Base-by-base conservation (phyloP, 345 rosid species). In the Euphorbia peplus region DNA sequence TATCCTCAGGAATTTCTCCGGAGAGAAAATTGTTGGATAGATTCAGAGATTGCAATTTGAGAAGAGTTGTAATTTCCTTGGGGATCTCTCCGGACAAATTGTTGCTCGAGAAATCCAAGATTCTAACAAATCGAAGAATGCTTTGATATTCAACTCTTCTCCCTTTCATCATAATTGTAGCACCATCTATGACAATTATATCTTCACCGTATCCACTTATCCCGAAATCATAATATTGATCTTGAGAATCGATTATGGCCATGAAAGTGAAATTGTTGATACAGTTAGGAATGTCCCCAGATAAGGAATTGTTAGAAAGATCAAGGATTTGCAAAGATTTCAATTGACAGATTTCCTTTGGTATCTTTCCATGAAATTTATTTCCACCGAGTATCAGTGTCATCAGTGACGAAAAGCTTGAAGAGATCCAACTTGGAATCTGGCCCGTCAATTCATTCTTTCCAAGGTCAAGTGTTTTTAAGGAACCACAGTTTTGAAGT, bases 361-460 rank as follows among this genome's bases (percentile, higher is more conserved):
- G 76, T 12, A 73, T 35, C 4, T 5, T 16, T 1, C 67, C 63
- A 19, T 26, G 21, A 24, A 66, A 73, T 22, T 67, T 66, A 52
- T 66, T 73, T 37, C 53, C 29, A 0, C 64, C 46, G 6, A 72
- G 44, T 39, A 13, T 64, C 19, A 72, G 70, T 46, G 65, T n/a
- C 58, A 64, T n/a, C n/a, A n/a, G 0, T 0, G 12, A 5, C 15
- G 65, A 47, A 32, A 57, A 16, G 0, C 39, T 54, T 10, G 30
- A 14, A 3, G 50, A 68, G 0, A 71, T 41, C 68, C 70, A 72
- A 0, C 21, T 11, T 4, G 75, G 65, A 18, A 72, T 19, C n/a
- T 21, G 61, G 16, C 67, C 71, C 0, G 4, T 63, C 10, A 61
- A 29, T 22, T 52, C 13, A 52, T 53, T 66, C 14, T 66, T 47